Base-by-base conservation (phyloP, 2,329 filamentous ascomycete species). In the Penicillium sp. region DNA sequence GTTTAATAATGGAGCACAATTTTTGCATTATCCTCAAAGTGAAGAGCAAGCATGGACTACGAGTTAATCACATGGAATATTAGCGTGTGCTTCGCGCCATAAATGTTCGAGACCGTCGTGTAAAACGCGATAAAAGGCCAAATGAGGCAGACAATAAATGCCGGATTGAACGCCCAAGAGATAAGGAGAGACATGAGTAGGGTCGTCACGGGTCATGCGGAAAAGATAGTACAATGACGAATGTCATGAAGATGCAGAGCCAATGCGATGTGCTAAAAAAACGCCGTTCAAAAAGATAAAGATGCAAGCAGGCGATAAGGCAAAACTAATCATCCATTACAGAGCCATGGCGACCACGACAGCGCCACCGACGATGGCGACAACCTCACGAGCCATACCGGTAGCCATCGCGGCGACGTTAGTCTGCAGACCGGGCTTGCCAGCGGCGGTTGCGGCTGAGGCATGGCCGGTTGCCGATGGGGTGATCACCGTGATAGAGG, bases 401-500 rank as follows among this genome's bases (percentile, higher is more conserved):
- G 67, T 61, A 17, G 68, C 66, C 17, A 72, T 59, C 21, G 63
- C 35, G 13, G 70, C 65, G 2, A 72, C 70, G 13, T 65, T 73
- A 13, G 75, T 76, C 59, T 80, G 78, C 58, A 81, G 66, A 36
- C 74, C 69, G 7, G 78, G 76, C 3, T 53, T 19, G 5, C 69
- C 61, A 4, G 63, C 62, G 0, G 65, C 60, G 10, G 65, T 66
- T 13, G 64, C 61, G 12, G 62, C 60, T 1, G 68, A 66, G 3
- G 64, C 55, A 4, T 29, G 29, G 25, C 60, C 66, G 1, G 66
- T 67, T 6, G 61, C 59, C 25, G 64, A 56, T 10, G 77, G 75
- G 43, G 77, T 70, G 44, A 80, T 74, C 35, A 80, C 70, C 3
- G 78, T 76, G n/a, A 79, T 68, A 39, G 75, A 72, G 12, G 79